Percentiles rank a stretch among this genome's conserved stretches.
These are phyloP conservation scores for Trypanosomatidae sp. DNA, from an alignment of 208 protist genomes.

Conservation along the genomic window DNA sequence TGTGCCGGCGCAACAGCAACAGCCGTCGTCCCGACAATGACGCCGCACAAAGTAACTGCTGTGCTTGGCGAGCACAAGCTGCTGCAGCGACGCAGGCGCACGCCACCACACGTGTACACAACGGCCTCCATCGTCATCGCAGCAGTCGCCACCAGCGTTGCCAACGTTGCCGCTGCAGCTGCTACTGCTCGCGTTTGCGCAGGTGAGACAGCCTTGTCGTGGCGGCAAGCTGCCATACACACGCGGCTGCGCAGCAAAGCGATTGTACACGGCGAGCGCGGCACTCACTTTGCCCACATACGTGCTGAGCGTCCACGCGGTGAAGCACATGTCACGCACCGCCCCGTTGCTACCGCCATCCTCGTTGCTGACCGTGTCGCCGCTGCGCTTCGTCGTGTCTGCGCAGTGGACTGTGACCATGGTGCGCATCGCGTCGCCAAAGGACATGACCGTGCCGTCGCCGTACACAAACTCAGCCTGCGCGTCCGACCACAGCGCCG, in stretches of 20 bases:
- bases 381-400: not conserved
- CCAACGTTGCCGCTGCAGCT: too few species aligned
- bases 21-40: conserved; percentile 3
- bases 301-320: conserved; percentile 40
- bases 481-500: conserved; percentile 49
- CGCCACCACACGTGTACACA: conserved; percentile 12
- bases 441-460: conserved; percentile 73
- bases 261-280: conserved; percentile 66
- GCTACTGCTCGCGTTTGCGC: too few species aligned
- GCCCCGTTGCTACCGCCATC: not conserved
- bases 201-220: too few species aligned
- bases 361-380: not conserved
- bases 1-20: too few species aligned
- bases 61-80: conserved; percentile 20
- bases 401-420: conserved; percentile 40
- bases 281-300: conserved; percentile 50
- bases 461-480: conserved; percentile 65
- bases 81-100: not conserved
- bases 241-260: conserved; percentile 30
- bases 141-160: too few species aligned
- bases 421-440: conserved; percentile 72
- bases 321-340: conserved; percentile 49
- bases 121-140: too few species aligned
- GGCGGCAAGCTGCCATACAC: too few species aligned
- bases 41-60: conserved; percentile 18